Base-by-base conservation (phyloP, 2,329 filamentous ascomycete species). In the Trichophyton schoenleinii region DNA sequence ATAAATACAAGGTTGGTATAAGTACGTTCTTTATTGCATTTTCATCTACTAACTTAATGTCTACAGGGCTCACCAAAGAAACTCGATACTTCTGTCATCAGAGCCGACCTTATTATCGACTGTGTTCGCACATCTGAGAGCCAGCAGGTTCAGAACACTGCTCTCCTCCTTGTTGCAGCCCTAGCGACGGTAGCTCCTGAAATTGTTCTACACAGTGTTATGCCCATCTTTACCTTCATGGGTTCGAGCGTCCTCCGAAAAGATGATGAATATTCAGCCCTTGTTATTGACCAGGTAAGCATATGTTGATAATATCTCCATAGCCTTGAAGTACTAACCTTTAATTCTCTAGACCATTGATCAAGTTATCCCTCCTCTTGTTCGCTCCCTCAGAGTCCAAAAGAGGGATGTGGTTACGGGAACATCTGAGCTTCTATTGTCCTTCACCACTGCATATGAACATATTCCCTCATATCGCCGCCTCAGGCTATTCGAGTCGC, bases 151-250 rank as follows among this genome's bases (percentile, higher is more conserved):
- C 95, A 97, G 71, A 96, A 95, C 70, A 86, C 87, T 4, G 91
- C 94, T 3, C 80, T 99, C 13, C 82, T 97, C 7, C 79, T 99
- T 28, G 89, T 97, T 62, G 91, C 92, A 25, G 87, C 86, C 61
- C 80, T 99, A 46, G 92, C 94, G 22, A 87, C 87, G 44, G 88
- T 91, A 66, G 89, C 90, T 0, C 94, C 95, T 0, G 91, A 96
- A 71, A 78, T 95, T 57, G 89, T 99, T 2, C 80, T 99, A 62
- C 92, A 99, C 75, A 96, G 91, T 67, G 89, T 99, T 60, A 99
- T 99, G 94, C 94, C 94, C 11, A 92, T 99, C 59, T 99, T 99
- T 76, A 97, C 94, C 0, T 96, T 97, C 71, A 96, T 97, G 87
- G 91, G 92, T 48, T 88, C 87, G 49, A 96, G 89, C 2, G 87